Evolutionary conservation across 805 yeast species (phyloP).

Genomic region (Aciculoconidium aculeatum): DNA sequence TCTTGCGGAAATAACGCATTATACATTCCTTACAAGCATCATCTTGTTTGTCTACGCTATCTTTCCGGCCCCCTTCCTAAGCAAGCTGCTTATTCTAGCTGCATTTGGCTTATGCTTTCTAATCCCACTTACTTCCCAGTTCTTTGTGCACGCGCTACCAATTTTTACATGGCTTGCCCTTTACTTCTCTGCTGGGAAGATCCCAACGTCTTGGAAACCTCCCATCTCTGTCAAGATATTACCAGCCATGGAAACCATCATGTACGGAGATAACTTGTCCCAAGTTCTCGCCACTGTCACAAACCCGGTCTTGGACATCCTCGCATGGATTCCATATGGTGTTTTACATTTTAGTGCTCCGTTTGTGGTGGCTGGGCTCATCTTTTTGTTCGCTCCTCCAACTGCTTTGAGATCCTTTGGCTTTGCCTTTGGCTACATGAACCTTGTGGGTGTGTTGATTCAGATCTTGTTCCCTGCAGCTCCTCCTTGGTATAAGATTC

Average conservation of each 20-base stretch:
- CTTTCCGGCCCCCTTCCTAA: conserved; percentile 48
- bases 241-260: conserved; percentile 87
- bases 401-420: conserved; percentile 76
- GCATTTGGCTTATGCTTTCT: conserved; percentile 43
- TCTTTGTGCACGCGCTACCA: conserved; percentile 78
- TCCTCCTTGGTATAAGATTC: conserved; percentile 92
- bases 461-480: conserved; percentile 90
- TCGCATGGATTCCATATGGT: conserved; percentile 96
- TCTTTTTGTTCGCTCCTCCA: conserved; percentile 91
- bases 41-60: conserved; percentile 53
- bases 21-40: conserved; percentile 45
- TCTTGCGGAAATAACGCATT: conserved; percentile 45
- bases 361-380: conserved; percentile 70
- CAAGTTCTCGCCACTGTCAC: conserved; percentile 75
- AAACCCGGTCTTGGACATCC: conserved; percentile 60
- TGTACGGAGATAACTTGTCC: conserved; percentile 86
- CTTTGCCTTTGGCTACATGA: conserved; percentile 94
- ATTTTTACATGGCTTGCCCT: conserved; percentile 81
- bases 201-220: conserved; percentile 73
- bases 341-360: conserved; percentile 87
- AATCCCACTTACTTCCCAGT: conserved; percentile 77
- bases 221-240: conserved; percentile 83
- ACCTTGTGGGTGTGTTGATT: conserved; percentile 73
- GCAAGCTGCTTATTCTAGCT: conserved; percentile 31
- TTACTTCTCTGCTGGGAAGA: conserved; percentile 69